phyloP scores from a whole-genome alignment of 169 alveolate genomes.

The Besnoitia besnoiti region DNA sequence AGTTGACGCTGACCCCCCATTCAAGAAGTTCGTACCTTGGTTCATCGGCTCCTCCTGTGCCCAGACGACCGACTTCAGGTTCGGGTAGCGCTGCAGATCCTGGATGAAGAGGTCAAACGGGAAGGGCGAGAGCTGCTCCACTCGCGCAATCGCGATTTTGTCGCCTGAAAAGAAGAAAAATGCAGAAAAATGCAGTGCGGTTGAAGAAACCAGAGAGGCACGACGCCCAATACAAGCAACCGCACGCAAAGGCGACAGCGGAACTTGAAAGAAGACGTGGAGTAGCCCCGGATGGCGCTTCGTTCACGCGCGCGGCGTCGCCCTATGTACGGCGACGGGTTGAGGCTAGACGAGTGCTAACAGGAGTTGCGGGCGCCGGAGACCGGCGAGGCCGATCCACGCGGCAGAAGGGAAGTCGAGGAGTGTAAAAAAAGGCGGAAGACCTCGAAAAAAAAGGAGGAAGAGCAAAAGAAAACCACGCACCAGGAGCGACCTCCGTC shows the following conservation, averaged over 20 bases:
- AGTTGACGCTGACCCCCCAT: too few species aligned
- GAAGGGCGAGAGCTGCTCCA: slow-evolving; percentile 92
- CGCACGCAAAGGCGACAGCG: background rate
- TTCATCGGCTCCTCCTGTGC: slow-evolving; percentile 93
- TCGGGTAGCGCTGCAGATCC: slow-evolving; percentile 76
- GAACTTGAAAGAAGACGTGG: background rate
- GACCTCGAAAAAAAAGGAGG: background rate
- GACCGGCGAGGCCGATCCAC: too few species aligned
- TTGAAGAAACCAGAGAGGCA: background rate
- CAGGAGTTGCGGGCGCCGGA: too few species aligned
- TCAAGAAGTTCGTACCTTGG: slow-evolving; percentile 78
- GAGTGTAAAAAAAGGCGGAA: background rate
- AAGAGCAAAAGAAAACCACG: background rate
- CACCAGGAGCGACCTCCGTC: background rate
- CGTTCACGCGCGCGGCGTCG: too few species aligned
- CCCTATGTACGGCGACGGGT: too few species aligned
- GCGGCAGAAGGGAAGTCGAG: background rate
- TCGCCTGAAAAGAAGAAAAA: slow-evolving; percentile 27
- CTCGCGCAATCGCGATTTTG: slow-evolving; percentile 82
- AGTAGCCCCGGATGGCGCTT: too few species aligned
- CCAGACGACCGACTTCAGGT: slow-evolving; percentile 84
- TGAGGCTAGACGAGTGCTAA: too few species aligned
- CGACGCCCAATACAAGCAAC: background rate
- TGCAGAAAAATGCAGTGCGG: background rate
- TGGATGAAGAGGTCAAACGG: slow-evolving; percentile 81